These are phyloP conservation scores for Emergomyces orientalis DNA, from an alignment of 2,329 filamentous ascomycete species.

Conservation along the genomic window DNA sequence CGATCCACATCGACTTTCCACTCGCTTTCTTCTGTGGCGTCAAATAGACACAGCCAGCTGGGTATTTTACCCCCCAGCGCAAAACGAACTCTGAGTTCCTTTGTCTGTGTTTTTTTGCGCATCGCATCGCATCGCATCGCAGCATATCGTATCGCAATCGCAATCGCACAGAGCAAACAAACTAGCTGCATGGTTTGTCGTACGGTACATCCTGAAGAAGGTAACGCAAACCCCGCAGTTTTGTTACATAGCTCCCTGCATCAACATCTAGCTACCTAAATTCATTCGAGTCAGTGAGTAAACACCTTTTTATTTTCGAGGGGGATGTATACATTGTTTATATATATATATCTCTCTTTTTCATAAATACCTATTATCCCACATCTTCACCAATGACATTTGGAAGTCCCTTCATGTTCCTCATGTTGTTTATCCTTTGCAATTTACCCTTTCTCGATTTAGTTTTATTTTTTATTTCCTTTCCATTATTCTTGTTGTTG, in stretches of 20 bases:
- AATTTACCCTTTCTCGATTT: too few relatives aligned
- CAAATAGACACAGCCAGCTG: neutral
- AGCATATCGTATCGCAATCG: neutral
- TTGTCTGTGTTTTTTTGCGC: neutral
- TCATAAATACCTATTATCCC: neutral
- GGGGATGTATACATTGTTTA: neutral
- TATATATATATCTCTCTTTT: neutral
- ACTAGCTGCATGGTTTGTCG: neutral
- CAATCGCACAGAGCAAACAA: neutral
- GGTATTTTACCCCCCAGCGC: neutral
- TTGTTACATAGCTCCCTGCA: neutral
- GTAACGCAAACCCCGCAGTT: constrained; percentile 1
- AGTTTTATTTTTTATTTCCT: neutral
- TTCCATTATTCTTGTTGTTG: neutral
- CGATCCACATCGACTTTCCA: neutral
- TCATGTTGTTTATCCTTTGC: neutral
- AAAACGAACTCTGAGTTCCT: neutral
- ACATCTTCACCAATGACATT: neutral
- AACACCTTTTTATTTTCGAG: neutral
- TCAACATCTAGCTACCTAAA: neutral
- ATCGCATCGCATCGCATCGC: neutral
- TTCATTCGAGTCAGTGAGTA: neutral
- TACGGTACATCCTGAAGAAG: neutral
- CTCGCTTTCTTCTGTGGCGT: neutral
- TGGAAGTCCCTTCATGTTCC: neutral